Conservation (phyloP, 306 rosid genomes). For the Cucumis cinereus region DNA sequence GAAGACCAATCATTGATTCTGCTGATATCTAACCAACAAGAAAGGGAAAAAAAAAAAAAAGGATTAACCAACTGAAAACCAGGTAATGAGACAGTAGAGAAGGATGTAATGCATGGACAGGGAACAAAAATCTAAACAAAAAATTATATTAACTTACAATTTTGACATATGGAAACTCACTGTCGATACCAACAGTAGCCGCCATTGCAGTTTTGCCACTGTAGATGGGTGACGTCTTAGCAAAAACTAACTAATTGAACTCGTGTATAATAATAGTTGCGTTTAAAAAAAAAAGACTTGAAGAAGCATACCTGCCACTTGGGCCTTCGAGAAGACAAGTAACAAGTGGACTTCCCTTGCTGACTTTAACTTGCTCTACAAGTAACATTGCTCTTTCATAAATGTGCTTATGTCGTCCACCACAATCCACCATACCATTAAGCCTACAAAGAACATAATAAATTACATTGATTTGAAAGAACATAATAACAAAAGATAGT, state of each 20-base stretch:
- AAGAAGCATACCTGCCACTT: conserved; percentile 63
- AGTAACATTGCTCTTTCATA: conserved; percentile 71
- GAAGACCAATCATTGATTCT: conserved; percentile 92
- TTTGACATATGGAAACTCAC: conserved; percentile 95
- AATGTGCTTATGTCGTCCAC: conserved; percentile 70
- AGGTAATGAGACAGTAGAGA: not conserved
- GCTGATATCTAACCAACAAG: conserved; percentile 60
- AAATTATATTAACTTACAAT: conserved; percentile 48
- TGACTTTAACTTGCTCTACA: conserved; percentile 92
- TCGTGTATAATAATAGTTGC: not conserved
- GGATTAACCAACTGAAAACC: conserved; percentile 2
- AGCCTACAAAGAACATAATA: conserved; percentile 29
- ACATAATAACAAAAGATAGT: not conserved
- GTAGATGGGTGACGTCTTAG: conserved; percentile 21
- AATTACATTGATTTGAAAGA: not conserved
- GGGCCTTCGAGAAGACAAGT: conserved; percentile 94
- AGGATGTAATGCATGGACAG: conserved; percentile 8
- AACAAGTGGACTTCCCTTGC: conserved; percentile 88
- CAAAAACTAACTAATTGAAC: conserved; percentile 10
- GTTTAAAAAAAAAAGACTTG: not conserved
- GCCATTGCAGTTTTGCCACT: conserved; percentile 95
- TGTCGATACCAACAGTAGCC: conserved; percentile 92
- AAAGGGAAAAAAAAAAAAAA: not conserved
- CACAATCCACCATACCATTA: conserved; percentile 84
- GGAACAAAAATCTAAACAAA: not conserved